Conservation (phyloP, 2,329 filamentous ascomycete genomes). For the Coleophoma cylindrospora region DNA sequence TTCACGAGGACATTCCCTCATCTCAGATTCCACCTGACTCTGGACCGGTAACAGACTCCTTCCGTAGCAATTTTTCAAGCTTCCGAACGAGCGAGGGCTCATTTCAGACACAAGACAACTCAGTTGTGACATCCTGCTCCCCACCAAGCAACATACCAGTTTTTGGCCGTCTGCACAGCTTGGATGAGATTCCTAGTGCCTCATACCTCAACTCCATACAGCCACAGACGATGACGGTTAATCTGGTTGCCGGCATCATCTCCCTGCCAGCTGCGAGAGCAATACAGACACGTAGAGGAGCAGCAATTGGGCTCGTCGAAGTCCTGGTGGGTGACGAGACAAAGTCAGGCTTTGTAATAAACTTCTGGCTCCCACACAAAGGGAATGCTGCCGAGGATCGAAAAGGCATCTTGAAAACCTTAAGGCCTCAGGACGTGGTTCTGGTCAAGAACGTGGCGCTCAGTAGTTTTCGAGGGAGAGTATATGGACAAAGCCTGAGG, state of each 20-base stretch:
- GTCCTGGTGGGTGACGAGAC: slow-evolving; percentile 83
- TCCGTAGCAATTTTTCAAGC: slow-evolving; percentile 27
- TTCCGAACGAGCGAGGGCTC: slow-evolving; percentile 29
- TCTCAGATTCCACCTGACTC: slow-evolving; percentile 44
- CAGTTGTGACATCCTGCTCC: slow-evolving; percentile 13
- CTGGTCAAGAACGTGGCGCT: slow-evolving; percentile 77
- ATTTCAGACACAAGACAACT: slow-evolving; percentile 26
- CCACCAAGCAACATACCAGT: slow-evolving; percentile 19
- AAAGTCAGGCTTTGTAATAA: slow-evolving; percentile 71
- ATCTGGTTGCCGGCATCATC: slow-evolving; percentile 76
- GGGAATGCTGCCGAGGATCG: slow-evolving; percentile 19
- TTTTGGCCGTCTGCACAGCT: slow-evolving; percentile 46
- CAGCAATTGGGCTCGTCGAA: slow-evolving; percentile 64
- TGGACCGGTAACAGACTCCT: slow-evolving; percentile 13
- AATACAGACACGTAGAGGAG: slow-evolving; percentile 62
- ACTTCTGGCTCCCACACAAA: slow-evolving; percentile 66
- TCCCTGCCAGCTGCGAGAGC: slow-evolving; percentile 62
- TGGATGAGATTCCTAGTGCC: slow-evolving; percentile 67
- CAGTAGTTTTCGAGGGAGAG: slow-evolving; percentile 66
- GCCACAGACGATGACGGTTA: slow-evolving; percentile 78
- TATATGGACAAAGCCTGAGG: slow-evolving; percentile 80
- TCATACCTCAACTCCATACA: slow-evolving; percentile 58
- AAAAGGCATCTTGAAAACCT: slow-evolving; percentile 27
- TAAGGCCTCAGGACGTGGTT: slow-evolving; percentile 72
- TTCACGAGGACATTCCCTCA: slow-evolving; percentile 61